These are phyloP conservation scores for Helminthosporium solani DNA, from an alignment of 2,329 filamentous ascomycete genomes.

Conservation along the genomic window DNA sequence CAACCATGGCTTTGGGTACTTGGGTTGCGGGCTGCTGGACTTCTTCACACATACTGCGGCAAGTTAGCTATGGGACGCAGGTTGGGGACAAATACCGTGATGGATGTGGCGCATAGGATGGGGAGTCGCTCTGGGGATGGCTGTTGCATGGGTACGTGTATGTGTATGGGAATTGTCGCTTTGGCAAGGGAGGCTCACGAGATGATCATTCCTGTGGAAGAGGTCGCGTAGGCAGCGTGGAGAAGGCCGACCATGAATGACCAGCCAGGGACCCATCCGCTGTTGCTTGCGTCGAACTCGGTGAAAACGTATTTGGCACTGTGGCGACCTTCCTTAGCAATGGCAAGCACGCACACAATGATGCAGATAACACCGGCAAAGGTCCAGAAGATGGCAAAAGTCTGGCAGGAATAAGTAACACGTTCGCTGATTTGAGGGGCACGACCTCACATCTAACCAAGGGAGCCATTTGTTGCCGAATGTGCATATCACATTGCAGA, in stretches of 20 bases:
- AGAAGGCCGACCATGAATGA: slow-evolving; percentile 72
- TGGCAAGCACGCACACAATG: slow-evolving; percentile 60
- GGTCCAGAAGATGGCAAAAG: slow-evolving; percentile 73
- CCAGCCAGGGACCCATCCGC: slow-evolving; percentile 71
- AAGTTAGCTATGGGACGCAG: slow-evolving; percentile 26
- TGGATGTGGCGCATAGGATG: background rate
- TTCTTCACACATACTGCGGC: slow-evolving; percentile 70
- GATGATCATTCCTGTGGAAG: slow-evolving; percentile 77
- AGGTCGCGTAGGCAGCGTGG: slow-evolving; percentile 72
- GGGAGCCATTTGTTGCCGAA: slow-evolving; percentile 57
- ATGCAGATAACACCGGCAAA: slow-evolving; percentile 70
- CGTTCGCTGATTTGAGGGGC: slow-evolving; percentile 5
- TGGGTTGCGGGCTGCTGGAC: slow-evolving; percentile 65
- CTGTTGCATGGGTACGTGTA: slow-evolving; percentile 21
- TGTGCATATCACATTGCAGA: slow-evolving; percentile 54
- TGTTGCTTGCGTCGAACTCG: slow-evolving; percentile 64
- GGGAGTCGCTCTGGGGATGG: slow-evolving; percentile 16
- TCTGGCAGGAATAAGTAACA: slow-evolving; percentile 46
- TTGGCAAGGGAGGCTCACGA: slow-evolving; percentile 55
- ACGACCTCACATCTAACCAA: slow-evolving; percentile 63
- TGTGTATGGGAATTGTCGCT: slow-evolving; percentile 23
- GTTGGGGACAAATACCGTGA: slow-evolving; percentile 5
- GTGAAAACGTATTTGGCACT: slow-evolving; percentile 64
- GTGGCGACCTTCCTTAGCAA: slow-evolving; percentile 68
- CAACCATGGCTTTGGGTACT: slow-evolving; percentile 72